Evolutionary conservation across 2,329 filamentous ascomycete genomes (phyloP), one percentile per base, ranked within the genome.

Genomic region (Basipetospora sp.): DNA sequence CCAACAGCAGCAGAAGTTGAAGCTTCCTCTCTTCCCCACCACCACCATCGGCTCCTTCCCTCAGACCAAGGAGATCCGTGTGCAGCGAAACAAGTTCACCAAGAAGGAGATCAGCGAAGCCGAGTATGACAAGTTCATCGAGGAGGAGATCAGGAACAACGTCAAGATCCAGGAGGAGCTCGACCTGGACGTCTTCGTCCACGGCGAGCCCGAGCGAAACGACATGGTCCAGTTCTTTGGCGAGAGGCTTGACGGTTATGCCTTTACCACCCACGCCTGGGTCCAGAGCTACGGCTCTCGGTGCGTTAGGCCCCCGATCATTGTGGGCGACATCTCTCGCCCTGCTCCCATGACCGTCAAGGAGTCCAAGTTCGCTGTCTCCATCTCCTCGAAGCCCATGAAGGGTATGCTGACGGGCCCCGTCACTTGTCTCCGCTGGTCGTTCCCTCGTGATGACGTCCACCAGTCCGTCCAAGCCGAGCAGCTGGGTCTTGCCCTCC

Each of bases 181-280:
- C 55, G 86, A 77, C 62, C 80, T 98, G 39, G 90, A 98, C 53
- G 90, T 98, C 61, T 84, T 82, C 59, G 90, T 98, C 48, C 90
- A 98, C 71, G 90, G 90, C 59, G 90, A 98, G 75, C 90, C 90
- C 43, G 90, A 98, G 77, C 86, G 90, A 63, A 98, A 98, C 70
- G 90, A 98, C 78, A 98, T 98, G 90, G 90, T 98, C 38, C 90
- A 98, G 68, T 98, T 94, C 79, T 98, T 98, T 53, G 90, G 90
- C 65, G 90, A 98, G 77, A 82, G 85, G 56, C 74, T 98, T 46
- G 77, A 92, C 54, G 90, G 90, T 56, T 98, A 96, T 63, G 81
- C 86, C 59, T 98, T 98, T 77, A 98, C 90, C 60, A 96, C 88
- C 61, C 83, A 94, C 69, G 90, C 84, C 51, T 98, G 90, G 90